phyloP scores from a whole-genome alignment of 352 stramenopile genomes.

The Plasmopara halstedii region DNA sequence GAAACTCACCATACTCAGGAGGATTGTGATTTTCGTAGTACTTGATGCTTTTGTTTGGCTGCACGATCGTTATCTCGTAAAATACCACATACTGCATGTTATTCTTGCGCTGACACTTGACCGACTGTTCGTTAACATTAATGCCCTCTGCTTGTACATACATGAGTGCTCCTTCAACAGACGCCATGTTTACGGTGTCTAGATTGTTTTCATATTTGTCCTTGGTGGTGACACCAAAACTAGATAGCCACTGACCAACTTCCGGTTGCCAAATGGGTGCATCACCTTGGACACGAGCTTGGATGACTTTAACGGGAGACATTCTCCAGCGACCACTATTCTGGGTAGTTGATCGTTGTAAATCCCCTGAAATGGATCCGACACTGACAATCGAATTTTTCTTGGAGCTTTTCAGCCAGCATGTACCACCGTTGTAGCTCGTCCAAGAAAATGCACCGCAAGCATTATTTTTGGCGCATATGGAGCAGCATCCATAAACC shows the following conservation, averaged over 20 bases:
- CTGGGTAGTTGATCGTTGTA: not conserved
- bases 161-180: conserved; percentile 68
- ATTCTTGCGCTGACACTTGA: conserved; percentile 57
- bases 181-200: conserved; percentile 71
- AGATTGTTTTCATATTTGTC: conserved; percentile 32
- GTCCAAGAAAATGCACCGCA: conserved; percentile 42
- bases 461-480: conserved; percentile 3
- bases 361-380: not conserved
- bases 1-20: conserved; percentile 49
- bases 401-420: conserved; percentile 48
- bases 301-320: conserved; percentile 27
- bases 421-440: conserved; percentile 34
- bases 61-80: conserved; percentile 49
- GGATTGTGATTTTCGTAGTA: conserved; percentile 22
- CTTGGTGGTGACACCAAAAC: conserved; percentile 5
- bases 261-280: conserved; percentile 22
- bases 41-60: conserved; percentile 33
- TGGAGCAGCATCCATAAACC: conserved; percentile 7
- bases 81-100: conserved; percentile 66
- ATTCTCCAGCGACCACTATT: too few species aligned
- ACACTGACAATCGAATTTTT: not conserved
- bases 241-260: conserved; percentile 16
- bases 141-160: conserved; percentile 79
- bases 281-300: conserved; percentile 43
- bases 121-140: conserved; percentile 20